A percentile compares a stretch with the other conserved stretches of the same genome.
phyloP scores from a whole-genome alignment of 2,329 filamentous ascomycete species.

The Lecanosticta acicola region DNA sequence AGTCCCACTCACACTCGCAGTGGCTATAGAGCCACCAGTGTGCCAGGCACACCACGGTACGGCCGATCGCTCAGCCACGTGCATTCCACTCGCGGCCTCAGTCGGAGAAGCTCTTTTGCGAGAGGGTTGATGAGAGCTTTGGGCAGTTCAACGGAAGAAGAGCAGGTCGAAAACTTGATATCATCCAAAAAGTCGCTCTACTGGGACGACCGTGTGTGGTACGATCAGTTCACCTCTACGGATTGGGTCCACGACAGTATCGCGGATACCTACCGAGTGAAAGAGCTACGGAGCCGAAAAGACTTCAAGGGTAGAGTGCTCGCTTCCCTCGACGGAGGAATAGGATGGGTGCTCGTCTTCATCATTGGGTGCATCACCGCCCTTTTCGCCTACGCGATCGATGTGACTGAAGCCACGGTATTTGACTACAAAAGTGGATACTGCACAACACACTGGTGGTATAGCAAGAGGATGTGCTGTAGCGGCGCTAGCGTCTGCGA shows the following conservation, averaged over 20 bases:
- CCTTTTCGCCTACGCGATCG: conserved; percentile 78
- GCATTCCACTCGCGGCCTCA: conserved; percentile 28
- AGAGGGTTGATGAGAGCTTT: conserved; percentile 24
- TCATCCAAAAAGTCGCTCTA: conserved; percentile 63
- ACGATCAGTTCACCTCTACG: conserved; percentile 95
- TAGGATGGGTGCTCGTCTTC: conserved; percentile 91
- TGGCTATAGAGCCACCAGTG: conserved; percentile 23
- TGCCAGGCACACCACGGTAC: conserved; percentile 25
- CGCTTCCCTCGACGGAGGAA: conserved; percentile 74
- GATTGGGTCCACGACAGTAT: conserved; percentile 99
- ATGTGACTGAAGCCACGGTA: conserved; percentile 75
- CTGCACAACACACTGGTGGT: conserved; percentile 65
- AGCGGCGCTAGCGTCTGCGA: conserved; percentile 49
- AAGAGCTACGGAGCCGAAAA: conserved; percentile 72
- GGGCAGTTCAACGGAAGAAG: conserved; percentile 14
- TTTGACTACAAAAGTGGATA: conserved; percentile 93
- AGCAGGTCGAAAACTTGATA: conserved; percentile 36
- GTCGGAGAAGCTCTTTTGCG: conserved; percentile 45
- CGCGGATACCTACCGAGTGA: conserved; percentile 83
- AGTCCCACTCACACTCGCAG: conserved; percentile 25
- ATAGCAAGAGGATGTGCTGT: conserved; percentile 65
- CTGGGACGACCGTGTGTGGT: conserved; percentile 88
- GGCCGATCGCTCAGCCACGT: conserved; percentile 33
- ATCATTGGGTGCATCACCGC: conserved; percentile 84
- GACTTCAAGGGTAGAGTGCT: conserved; percentile 76